Evolutionary conservation across 306 rosid species (phyloP).

Genomic region (Castanea crenata): DNA sequence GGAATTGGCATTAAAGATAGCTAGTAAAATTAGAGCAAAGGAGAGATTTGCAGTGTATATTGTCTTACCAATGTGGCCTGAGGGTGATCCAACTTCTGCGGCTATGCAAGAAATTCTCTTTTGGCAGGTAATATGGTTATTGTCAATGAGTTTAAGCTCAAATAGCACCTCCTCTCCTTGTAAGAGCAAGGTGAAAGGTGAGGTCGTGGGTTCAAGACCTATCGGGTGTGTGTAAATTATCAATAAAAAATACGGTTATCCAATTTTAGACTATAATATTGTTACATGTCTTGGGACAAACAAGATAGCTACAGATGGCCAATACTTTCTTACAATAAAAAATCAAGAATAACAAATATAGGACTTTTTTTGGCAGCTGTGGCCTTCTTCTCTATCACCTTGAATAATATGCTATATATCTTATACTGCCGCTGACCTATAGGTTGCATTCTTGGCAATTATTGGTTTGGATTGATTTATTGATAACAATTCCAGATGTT

Average conservation of each 20-base stretch:
- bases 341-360: neutral
- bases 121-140: constrained; percentile 75
- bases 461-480: neutral
- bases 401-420: neutral
- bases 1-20: constrained; percentile 91
- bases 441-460: constrained; percentile 1
- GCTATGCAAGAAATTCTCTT: constrained; percentile 91
- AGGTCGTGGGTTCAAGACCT: too few relatives aligned
- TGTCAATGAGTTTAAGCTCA: too few relatives aligned
- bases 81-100: constrained; percentile 82
- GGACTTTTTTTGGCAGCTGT: too few relatives aligned
- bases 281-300: neutral
- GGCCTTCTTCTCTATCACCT: neutral
- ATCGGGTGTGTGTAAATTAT: too few relatives aligned
- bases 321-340: neutral
- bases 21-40: constrained; percentile 72
- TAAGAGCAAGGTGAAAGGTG: too few relatives aligned
- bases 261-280: constrained; percentile 11
- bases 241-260: neutral
- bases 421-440: neutral
- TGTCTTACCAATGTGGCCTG: constrained; percentile 94
- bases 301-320: neutral
- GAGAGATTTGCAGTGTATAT: constrained; percentile 90
- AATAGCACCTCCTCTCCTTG: too few relatives aligned
- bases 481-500: neutral